These are phyloP conservation scores for Lactarius sp. DNA, from an alignment of 768 basidiomycete genomes.

Conservation along the genomic window DNA sequence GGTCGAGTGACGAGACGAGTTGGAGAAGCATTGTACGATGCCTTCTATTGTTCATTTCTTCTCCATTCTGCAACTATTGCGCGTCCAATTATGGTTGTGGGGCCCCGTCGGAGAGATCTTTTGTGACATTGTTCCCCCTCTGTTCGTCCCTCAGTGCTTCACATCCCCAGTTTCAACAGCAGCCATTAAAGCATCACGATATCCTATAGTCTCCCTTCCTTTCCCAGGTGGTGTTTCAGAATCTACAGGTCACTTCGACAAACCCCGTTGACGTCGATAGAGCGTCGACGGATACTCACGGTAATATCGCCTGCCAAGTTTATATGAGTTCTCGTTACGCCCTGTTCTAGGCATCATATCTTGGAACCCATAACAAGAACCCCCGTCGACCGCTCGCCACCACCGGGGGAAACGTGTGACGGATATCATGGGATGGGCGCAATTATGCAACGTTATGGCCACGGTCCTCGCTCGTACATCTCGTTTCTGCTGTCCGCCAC, in stretches of 20 bases:
- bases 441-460: slow-evolving; percentile 6
- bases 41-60: neutral
- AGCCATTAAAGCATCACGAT: slow-evolving; percentile 6
- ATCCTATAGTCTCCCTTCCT: slow-evolving; percentile 13
- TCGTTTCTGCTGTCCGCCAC: neutral
- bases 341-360: neutral
- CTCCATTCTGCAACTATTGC: neutral
- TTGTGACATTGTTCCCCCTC: slow-evolving; percentile 9
- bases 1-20: neutral
- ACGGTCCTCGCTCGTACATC: neutral
- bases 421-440: neutral
- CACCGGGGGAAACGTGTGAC: neutral
- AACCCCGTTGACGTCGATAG: slow-evolving; percentile 5
- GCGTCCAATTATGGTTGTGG: neutral
- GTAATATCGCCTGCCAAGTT: slow-evolving; percentile 18
- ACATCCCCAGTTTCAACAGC: slow-evolving; percentile 11
- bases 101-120: slow-evolving; percentile 3
- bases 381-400: neutral
- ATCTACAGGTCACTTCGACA: slow-evolving; percentile 1
- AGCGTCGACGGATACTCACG: slow-evolving; percentile 15
- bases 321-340: slow-evolving; percentile 2
- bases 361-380: neutral
- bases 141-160: slow-evolving; percentile 5
- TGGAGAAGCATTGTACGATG: neutral
- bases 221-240: slow-evolving; percentile 20